phyloP scores from a whole-genome alignment of 306 rosid species.

The Cucurbita ficifolia region DNA sequence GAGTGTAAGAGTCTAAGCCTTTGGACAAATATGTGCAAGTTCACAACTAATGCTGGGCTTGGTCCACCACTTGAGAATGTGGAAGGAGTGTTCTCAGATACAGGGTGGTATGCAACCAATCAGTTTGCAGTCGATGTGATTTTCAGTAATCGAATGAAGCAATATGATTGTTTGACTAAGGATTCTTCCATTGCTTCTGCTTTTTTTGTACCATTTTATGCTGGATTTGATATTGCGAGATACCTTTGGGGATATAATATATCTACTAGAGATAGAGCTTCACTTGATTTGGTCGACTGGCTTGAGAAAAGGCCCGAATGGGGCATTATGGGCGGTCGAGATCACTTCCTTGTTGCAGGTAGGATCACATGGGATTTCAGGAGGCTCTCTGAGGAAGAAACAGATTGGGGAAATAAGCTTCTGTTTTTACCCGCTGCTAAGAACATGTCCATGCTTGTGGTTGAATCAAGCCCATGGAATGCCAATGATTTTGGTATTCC shows the following conservation, averaged over 20 bases:
- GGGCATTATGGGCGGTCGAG: conserved; percentile 75
- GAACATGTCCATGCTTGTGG: conserved; percentile 99
- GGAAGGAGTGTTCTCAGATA: conserved; percentile 74
- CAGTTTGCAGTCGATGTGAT: conserved; percentile 96
- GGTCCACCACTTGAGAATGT: conserved; percentile 93
- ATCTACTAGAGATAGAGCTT: conserved; percentile 80
- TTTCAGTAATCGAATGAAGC: conserved; percentile 87
- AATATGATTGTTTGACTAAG: conserved; percentile 70
- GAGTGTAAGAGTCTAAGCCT: conserved; percentile 66
- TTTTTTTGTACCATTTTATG: conserved; percentile 82
- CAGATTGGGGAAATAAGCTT: conserved; percentile 90
- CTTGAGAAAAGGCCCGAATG: conserved; percentile 91
- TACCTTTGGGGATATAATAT: conserved; percentile 87
- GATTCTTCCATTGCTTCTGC: conserved; percentile 93
- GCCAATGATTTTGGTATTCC: conserved; percentile 96
- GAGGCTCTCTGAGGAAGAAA: conserved; percentile 54
- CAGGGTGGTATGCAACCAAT: conserved; percentile 89
- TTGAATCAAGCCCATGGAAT: conserved; percentile 99
- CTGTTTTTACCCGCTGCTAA: conserved; percentile 82
- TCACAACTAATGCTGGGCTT: conserved; percentile 82
- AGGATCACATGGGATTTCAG: conserved; percentile 97
- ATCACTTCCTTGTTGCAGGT: conserved; percentile 93
- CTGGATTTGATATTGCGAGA: conserved; percentile 86
- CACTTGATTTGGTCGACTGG: conserved; percentile 80
- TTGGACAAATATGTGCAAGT: conserved; percentile 98